phyloP scores from a whole-genome alignment of 441 rosid species.

The Brassica balearica region DNA sequence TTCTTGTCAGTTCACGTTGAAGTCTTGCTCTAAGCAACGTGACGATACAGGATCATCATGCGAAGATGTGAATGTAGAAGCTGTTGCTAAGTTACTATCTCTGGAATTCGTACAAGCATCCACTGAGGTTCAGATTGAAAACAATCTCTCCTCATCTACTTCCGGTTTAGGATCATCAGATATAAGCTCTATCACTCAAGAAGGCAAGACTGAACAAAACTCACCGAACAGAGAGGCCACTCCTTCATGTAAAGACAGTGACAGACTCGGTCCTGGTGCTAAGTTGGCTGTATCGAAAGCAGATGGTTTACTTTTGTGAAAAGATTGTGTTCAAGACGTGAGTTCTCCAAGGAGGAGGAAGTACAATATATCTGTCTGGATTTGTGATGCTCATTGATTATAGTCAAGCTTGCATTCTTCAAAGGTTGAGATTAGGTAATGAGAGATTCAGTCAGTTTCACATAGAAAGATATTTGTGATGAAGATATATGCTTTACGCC shows the following conservation, averaged over 20 bases:
- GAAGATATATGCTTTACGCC: constrained; percentile 13
- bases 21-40: constrained; percentile 38
- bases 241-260: constrained; percentile 27
- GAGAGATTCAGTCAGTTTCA: constrained; percentile 11
- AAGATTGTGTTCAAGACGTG: neutral
- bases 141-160: constrained; percentile 29
- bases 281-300: constrained; percentile 2
- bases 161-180: constrained; percentile 40
- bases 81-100: constrained; percentile 16
- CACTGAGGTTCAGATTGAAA: constrained; percentile 21
- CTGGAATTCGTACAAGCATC: constrained; percentile 32
- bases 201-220: constrained; percentile 42
- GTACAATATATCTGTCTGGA: neutral
- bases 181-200: constrained; percentile 39
- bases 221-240: constrained; percentile 15
- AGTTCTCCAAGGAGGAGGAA: neutral
- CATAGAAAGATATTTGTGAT: constrained; percentile 20
- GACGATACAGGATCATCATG: constrained; percentile 34
- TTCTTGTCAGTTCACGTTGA: constrained; percentile 29
- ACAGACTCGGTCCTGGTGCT: constrained; percentile 10
- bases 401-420: constrained; percentile 20
- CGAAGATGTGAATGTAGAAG: constrained; percentile 39
- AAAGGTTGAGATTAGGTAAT: constrained; percentile 17
- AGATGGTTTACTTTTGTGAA: constrained; percentile 11
- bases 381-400: constrained; percentile 24